Evolutionary conservation across 495 filamentous ascomycete genomes (phyloP).

Genomic region (Rostrohypoxylon terebratum): DNA sequence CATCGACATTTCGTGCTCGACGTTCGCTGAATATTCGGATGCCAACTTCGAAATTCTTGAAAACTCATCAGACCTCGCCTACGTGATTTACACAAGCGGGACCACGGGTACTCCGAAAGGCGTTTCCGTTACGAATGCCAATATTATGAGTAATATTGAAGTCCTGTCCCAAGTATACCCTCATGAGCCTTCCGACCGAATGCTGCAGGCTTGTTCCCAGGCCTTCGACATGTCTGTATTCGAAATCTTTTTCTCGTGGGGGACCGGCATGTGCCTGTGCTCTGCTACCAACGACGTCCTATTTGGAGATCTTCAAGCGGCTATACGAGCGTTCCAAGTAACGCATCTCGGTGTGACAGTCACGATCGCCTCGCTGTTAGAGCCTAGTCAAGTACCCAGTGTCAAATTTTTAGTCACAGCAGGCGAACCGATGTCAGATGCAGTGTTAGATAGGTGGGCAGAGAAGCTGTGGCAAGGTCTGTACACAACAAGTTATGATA

Average conservation of each 20-base stretch:
- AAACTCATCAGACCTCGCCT: conserved; percentile 58
- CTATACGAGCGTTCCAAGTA: conserved; percentile 67
- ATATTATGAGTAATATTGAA: conserved; percentile 75
- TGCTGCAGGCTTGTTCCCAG: conserved; percentile 79
- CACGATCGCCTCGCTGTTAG: conserved; percentile 75
- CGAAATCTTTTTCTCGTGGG: conserved; percentile 84
- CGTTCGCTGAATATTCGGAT: conserved; percentile 37
- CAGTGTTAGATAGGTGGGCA: conserved; percentile 74
- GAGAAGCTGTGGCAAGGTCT: conserved; percentile 74
- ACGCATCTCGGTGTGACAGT: conserved; percentile 85
- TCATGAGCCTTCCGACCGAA: conserved; percentile 54
- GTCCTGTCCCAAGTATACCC: conserved; percentile 71
- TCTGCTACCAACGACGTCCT: conserved; percentile 73
- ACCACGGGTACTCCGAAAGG: conserved; percentile 77
- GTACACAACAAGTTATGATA: not conserved
- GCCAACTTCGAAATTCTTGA: conserved; percentile 50
- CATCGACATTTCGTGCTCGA: conserved; percentile 51
- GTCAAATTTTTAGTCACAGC: conserved; percentile 76
- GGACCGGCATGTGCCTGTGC: conserved; percentile 76
- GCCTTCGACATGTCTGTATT: conserved; percentile 84
- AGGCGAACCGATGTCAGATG: conserved; percentile 76
- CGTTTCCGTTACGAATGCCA: conserved; percentile 74
- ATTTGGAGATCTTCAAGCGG: conserved; percentile 70
- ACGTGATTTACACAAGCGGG: conserved; percentile 75
- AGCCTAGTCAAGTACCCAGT: conserved; percentile 69